Evolutionary conservation across 148 eudicot species (phyloP).

Genomic region (Simmondsia chinensis): DNA sequence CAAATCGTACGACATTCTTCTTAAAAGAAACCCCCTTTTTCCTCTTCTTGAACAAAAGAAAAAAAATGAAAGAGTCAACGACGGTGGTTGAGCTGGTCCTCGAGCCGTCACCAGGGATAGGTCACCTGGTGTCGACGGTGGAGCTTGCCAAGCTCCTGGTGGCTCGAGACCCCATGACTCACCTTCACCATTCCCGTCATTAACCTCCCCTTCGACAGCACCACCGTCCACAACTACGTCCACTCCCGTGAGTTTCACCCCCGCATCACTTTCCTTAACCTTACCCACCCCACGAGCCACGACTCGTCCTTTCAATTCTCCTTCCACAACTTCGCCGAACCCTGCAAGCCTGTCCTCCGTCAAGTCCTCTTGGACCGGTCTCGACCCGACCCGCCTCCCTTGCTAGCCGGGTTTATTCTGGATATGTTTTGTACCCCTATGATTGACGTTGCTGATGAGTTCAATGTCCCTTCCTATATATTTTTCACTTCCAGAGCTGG

Average conservation of each 20-base stretch:
- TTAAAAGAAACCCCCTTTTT: too few relatives aligned
- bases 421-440: constrained; percentile 25
- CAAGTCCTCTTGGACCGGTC: too few relatives aligned
- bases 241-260: constrained; percentile 19
- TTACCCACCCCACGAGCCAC: too few relatives aligned
- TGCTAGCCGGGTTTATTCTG: constrained; percentile 18
- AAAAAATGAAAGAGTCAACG: too few relatives aligned
- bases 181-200: constrained; percentile 30
- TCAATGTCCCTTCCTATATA: constrained; percentile 21
- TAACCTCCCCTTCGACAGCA: constrained; percentile 8
- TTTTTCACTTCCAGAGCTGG: constrained; percentile 20
- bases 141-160: constrained; percentile 36
- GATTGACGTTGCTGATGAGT: constrained; percentile 27
- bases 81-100: constrained; percentile 42
- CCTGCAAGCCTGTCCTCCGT: too few relatives aligned
- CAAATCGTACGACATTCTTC: too few relatives aligned
- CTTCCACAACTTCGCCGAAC: too few relatives aligned
- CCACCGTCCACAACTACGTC: constrained; percentile 4
- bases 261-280: too few relatives aligned
- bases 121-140: constrained; percentile 33
- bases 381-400: constrained; percentile 4
- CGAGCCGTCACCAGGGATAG: constrained; percentile 36
- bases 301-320: too few relatives aligned
- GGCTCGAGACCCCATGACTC: constrained; percentile 17
- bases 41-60: too few relatives aligned